Evolutionary conservation across 352 stramenopile genomes (phyloP).

Genomic region (Phytophthora fragariaefolia): DNA sequence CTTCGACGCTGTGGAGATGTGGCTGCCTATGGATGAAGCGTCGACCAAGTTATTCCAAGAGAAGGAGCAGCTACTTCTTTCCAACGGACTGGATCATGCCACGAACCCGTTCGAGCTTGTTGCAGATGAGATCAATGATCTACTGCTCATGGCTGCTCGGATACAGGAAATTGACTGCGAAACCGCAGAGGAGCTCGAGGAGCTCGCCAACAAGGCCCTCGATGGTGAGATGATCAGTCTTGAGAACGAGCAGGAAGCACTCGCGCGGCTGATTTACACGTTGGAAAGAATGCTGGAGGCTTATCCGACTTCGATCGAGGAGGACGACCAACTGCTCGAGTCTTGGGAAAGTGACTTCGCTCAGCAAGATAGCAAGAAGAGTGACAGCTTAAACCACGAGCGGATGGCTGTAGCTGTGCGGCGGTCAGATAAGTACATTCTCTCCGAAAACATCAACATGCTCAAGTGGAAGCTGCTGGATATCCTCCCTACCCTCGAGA

Average conservation of each 20-base stretch:
- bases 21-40: constrained; percentile 66
- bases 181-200: constrained; percentile 45
- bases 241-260: constrained; percentile 57
- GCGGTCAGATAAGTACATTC: constrained; percentile 67
- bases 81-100: constrained; percentile 66
- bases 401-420: constrained; percentile 64
- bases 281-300: constrained; percentile 66
- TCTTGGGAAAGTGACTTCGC: constrained; percentile 29
- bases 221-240: constrained; percentile 61
- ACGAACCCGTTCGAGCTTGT: constrained; percentile 72
- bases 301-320: constrained; percentile 53
- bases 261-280: constrained; percentile 67
- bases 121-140: constrained; percentile 63
- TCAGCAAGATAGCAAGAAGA: constrained; percentile 26
- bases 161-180: constrained; percentile 72
- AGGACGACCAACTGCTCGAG: constrained; percentile 47
- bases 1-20: constrained; percentile 78
- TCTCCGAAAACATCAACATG: constrained; percentile 70
- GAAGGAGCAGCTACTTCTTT: constrained; percentile 52
- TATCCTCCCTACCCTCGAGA: too few species aligned
- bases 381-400: constrained; percentile 44
- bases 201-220: constrained; percentile 49
- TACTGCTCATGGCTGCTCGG: constrained; percentile 66
- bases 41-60: constrained; percentile 51
- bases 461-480: constrained; percentile 76